Evolutionary conservation across 148 eudicot species (phyloP), one percentile per base, ranked within the genome.

Genomic region (Vaccinium vitisidaea): DNA sequence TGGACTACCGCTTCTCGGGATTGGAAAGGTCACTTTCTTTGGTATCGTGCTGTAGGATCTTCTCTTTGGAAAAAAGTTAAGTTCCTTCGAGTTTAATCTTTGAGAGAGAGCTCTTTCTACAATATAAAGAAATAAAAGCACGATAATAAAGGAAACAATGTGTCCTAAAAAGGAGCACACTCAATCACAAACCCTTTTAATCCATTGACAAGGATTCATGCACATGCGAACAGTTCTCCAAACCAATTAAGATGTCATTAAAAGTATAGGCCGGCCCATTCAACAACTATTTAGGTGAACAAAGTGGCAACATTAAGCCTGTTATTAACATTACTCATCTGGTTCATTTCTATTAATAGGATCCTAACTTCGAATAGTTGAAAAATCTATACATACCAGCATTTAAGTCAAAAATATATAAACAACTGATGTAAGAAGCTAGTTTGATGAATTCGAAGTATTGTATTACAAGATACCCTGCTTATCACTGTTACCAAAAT

Each of bases 1-100:
- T 30, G 88, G 76, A 84, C 83, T 81, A 79, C 90, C 88, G 86
- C 93, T 79, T 88, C 89, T 92, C n/a, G 91, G 87, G 83, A 86
- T 75, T 69, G 83, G 65, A 81, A 36, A 56, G 21, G 36, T 75
- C 73, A 27, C 65, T 75, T 80, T 70, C 83, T 78, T 75, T 43
- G 84, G 75, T 16, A 67, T 74, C 53, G 84, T 58, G 78, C 78
- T 84, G 48, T 61, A 54, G 56, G 63, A 84, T 82, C 55, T 53
- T 11, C 59, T 82, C 63, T 25, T 74, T 16, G 32, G 73, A 21
- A 79, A 83, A 55, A 65, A 32, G 7, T 82, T 67, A 78, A 43
- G 27, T 56, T 65, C 69, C 56, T 19, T 53, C 13, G 70, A 74
- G 32, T 54, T 54, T 52, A 77, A 58, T 39, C 79, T 86, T 73